Evolutionary conservation across 805 yeast species (phyloP).

Genomic region (Wilhelminamyces savonicus): DNA sequence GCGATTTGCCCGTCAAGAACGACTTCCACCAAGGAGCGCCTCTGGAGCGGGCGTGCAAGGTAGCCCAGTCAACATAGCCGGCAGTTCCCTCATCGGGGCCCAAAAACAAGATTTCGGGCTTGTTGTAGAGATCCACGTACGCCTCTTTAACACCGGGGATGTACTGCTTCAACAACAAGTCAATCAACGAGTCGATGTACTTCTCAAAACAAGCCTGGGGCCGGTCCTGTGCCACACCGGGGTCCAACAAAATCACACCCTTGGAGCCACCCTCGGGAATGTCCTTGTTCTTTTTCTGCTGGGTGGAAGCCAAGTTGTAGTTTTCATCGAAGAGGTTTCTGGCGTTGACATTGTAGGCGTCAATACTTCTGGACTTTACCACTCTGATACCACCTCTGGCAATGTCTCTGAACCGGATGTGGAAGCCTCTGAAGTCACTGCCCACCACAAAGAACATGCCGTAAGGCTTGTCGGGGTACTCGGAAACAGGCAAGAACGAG

Average conservation of each 20-base stretch:
- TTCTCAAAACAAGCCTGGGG: constrained; percentile 85
- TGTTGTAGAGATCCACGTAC: constrained; percentile 76
- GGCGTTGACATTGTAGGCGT: constrained; percentile 78
- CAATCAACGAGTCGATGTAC: constrained; percentile 87
- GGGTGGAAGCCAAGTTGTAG: constrained; percentile 92
- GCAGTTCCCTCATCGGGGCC: constrained; percentile 99
- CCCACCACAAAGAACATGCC: constrained; percentile 97
- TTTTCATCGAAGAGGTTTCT: constrained; percentile 93
- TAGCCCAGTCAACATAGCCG: constrained; percentile 94
- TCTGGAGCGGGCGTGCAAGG: constrained; percentile 82
- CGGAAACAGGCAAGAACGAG: constrained; percentile 71
- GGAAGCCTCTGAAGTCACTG: constrained; percentile 95
- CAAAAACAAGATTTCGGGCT: constrained; percentile 88
- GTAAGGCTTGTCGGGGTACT: constrained; percentile 87
- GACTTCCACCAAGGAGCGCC: constrained; percentile 99
- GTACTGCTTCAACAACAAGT: constrained; percentile 64
- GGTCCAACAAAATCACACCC: constrained; percentile 87
- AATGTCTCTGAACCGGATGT: constrained; percentile 91
- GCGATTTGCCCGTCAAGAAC: constrained; percentile 93
- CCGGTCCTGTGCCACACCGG: constrained; percentile 68
- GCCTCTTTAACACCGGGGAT: constrained; percentile 74
- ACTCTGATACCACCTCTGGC: constrained; percentile 98
- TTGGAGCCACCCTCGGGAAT: constrained; percentile 99
- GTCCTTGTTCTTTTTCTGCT: constrained; percentile 95
- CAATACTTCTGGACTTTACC: constrained; percentile 79